Evolutionary conservation across 495 filamentous ascomycete genomes (phyloP).

Genomic region (Xanthoparmelia taractica): DNA sequence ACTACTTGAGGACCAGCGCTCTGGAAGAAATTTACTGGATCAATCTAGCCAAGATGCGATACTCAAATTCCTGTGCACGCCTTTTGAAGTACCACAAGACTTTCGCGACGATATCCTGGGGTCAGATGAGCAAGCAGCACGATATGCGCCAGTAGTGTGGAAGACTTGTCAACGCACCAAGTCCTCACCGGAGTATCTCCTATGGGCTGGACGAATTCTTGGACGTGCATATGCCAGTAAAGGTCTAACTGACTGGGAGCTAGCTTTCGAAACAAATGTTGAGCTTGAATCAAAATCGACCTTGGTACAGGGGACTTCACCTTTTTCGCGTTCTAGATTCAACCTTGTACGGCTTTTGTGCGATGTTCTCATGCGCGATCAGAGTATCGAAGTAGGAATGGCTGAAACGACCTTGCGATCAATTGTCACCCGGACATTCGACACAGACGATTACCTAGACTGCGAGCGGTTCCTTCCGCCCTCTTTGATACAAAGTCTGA

Average conservation of each 20-base stretch:
- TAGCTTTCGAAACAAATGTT: slow-evolving; percentile 47
- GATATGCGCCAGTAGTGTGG: slow-evolving; percentile 59
- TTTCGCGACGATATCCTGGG: slow-evolving; percentile 54
- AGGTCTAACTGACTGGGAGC: slow-evolving; percentile 51
- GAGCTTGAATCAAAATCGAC: neutral
- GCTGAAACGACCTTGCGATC: slow-evolving; percentile 70
- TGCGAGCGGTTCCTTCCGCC: slow-evolving; percentile 40
- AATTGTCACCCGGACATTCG: slow-evolving; percentile 52
- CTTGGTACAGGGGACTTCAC: neutral
- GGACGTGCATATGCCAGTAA: slow-evolving; percentile 76
- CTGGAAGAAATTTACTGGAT: slow-evolving; percentile 54
- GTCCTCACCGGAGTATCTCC: slow-evolving; percentile 58
- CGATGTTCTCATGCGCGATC: slow-evolving; percentile 55
- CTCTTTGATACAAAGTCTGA: slow-evolving; percentile 37
- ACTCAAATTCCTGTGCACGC: slow-evolving; percentile 61
- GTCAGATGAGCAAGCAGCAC: slow-evolving; percentile 51
- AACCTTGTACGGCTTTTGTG: slow-evolving; percentile 58
- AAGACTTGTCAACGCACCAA: slow-evolving; percentile 57
- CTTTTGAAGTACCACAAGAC: slow-evolving; percentile 54
- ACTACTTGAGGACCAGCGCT: slow-evolving; percentile 63
- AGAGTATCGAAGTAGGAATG: slow-evolving; percentile 57
- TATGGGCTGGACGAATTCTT: slow-evolving; percentile 79
- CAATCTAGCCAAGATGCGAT: slow-evolving; percentile 60
- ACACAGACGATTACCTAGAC: slow-evolving; percentile 40
- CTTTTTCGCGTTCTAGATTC: slow-evolving; percentile 20